Base-by-base conservation (phyloP, 345 rosid species). In the Syzygium aqueum region DNA sequence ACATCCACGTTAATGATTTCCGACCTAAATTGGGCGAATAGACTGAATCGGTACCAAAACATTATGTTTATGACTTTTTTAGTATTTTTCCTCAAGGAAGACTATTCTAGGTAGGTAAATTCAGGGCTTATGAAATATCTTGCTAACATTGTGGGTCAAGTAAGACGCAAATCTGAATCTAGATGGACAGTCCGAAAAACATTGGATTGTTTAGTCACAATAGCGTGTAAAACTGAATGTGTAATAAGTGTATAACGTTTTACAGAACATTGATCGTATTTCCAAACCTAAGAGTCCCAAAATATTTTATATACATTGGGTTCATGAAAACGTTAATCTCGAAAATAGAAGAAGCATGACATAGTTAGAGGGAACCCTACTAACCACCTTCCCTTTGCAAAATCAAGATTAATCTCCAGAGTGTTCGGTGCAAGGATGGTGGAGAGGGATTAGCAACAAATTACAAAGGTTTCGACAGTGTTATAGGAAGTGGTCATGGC, bases 131-230 rank as follows among this genome's bases (percentile, higher is more conserved):
- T 19, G 80, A 21, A 33, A 73, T 73, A 73, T 17, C 25, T 0
- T 73, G 10, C 3, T 8, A 33, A 40, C 46, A 9, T 2, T 3
- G 2, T 11, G 80, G 80, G 13, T 25, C 11, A 0, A 8, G 0
- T 9, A 73, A 73, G 27, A 33, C 7, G 27, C 25, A 1, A 73
- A 19, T 17, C 46, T 33, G 25, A 33, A 33, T 73, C 11, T 46
- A 3, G 14, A 19, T 33, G 13, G 80, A 9, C 13, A 0, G 0
- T 33, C 7, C 0, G 1, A 67, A 17, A 4, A 30, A 33, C 0
- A 5, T 67, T 4, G 25, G 2, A 8, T 67, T 33, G 23, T 17
- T 30, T 19, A 17, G 23, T 23, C 4, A 12, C 19, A 3, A 33
- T 33, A 4, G 6, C 1, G 0, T 9, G 22, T 15, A 8, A 28